phyloP scores from a whole-genome alignment of 176 grass and related monocot species.

The Hsuehochloa calcarea region DNA sequence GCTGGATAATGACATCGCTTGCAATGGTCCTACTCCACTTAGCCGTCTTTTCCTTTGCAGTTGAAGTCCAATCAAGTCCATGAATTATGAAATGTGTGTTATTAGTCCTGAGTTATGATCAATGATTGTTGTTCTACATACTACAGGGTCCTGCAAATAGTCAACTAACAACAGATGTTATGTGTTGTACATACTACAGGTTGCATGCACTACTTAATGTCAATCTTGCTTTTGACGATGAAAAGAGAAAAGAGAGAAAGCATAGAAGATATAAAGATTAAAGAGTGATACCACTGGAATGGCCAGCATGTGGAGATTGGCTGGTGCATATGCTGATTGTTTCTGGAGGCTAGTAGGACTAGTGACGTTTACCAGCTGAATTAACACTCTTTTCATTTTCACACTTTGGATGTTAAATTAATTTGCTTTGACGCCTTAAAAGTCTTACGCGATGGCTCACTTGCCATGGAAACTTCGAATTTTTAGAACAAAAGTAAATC shows the following conservation, averaged over 20 bases:
- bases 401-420: neutral
- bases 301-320: slow-evolving; percentile 9
- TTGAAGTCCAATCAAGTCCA: neutral
- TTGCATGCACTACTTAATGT: neutral
- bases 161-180: neutral
- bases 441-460: neutral
- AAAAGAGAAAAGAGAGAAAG: neutral
- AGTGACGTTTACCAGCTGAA: neutral
- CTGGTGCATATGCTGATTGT: neutral
- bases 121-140: slow-evolving; percentile 11
- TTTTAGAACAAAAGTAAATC: neutral
- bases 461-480: neutral
- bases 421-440: neutral
- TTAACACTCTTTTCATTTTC: neutral
- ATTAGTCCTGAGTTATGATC: neutral
- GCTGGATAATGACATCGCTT: slow-evolving; percentile 3
- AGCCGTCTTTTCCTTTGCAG: slow-evolving; percentile 7
- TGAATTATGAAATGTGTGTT: neutral
- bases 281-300: neutral
- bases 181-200: neutral
- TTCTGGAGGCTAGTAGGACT: neutral
- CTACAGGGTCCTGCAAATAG: neutral
- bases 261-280: neutral
- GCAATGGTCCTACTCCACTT: slow-evolving; percentile 28
- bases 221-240: neutral